Base-by-base conservation (phyloP, 2,329 filamentous ascomycete genomes). In the Dissoconium aciculare region DNA sequence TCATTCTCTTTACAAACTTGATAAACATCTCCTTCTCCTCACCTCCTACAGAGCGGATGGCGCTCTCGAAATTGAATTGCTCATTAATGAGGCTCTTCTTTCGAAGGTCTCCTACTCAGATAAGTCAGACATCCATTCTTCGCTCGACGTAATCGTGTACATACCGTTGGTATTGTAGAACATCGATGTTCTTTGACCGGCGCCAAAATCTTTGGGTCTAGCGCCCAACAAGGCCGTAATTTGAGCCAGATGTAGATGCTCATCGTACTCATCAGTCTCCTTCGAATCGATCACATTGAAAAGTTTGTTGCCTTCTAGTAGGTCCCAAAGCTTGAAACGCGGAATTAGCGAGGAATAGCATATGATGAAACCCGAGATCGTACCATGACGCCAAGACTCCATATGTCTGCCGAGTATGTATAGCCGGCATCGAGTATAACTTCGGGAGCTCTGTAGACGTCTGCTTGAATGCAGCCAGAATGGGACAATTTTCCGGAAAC, bases 11-110 rank as follows among this genome's bases (percentile, higher is more conserved):
- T 15, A 56, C 44, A 31, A 60, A 57, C 11, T 17, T 25, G 4
- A 59, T 26, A 37, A 58, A 60, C 6, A 33, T 13, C n/a, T 42
- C 46, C 39, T 57, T 57, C 19, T 56, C 38, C 8, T 40, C 27
- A 5, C 42, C 46, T 14, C 19, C n/a, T 8, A 23, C n/a, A 23
- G 8, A 8, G n/a, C 19, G 19, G n/a, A 23, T 23, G 19, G 8
- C n/a, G 19, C 19, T 23, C 19, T 23, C 19, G 19, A 23, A 23
- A 23, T 8, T 23, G 19, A 23, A 23, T 8, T 23, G 8, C 19
- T 23, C 19, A n/a, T 8, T 8, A 23, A 23, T 23, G 19, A 23
- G 19, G n/a, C n/a, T 23, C 19, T 8, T 8, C n/a, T 23, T 23
- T 23, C 19, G 19, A n/a, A 23, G 19, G n/a, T 8, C 19, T 8